Evolutionary conservation across 1,139 yeast species (phyloP), one percentile per base, ranked within the genome.

Genomic region (Geotrichum europaeum): DNA sequence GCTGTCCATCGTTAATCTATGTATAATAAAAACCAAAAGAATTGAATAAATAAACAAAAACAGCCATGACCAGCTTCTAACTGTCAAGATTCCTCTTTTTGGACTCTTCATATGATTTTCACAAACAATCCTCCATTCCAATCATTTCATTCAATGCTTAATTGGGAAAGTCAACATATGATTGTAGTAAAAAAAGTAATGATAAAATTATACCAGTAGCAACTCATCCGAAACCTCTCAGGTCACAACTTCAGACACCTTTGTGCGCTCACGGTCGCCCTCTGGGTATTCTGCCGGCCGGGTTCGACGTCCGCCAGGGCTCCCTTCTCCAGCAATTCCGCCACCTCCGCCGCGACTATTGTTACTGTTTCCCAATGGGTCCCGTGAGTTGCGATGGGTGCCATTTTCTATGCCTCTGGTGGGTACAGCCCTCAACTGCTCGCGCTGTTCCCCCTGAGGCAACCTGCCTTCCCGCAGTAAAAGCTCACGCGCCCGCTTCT

Each of bases 401-500:
- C 50, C 53, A 12, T 53, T 49, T 4, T 25, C 40, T 12, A 55
- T 20, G 13, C 18, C 51, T 45, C 50, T 55, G 20, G 56, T 4
- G 6, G 40, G 55, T 45, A 54, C 9, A 4, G 24, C 43, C 10
- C 40, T 49, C 5, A 36, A 6, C 1, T 13, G 43, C 18, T 36
- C 43, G 4, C 43, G 43, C 18, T 15, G n/a, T 18, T 56, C 62
- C 4, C 59, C 60, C 40, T 54, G 54, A 9, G 84, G 81, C 66
- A 86, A 78, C 68, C 91, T 78, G 69, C 83, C 85, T 69, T 86
- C 94, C 69, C 81, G 83, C 71, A 89, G 79, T 70, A 89, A 96
- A 68, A 85, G 84, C 73, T 89, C 96, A 71, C 96, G 83, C 72
- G 54, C 58, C 25, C 50, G 53, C 43, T 55, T 55, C 67, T 86